Conservation (phyloP, 441 rosid genomes). For the Gossypium gossypioides region DNA sequence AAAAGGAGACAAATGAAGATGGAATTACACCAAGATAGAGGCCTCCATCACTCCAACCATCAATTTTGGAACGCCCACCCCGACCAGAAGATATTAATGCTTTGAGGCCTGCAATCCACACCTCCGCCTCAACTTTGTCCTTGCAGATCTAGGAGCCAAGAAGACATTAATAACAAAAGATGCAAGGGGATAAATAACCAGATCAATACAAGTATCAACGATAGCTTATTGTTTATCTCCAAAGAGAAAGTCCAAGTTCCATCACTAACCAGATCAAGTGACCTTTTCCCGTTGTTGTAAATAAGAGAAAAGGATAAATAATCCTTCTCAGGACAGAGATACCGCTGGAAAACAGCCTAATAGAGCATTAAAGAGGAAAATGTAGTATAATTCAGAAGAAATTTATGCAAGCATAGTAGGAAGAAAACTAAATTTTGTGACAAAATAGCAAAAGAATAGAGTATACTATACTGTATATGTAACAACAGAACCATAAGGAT, state of each 20-base stretch:
- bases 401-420: not conserved
- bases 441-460: not conserved
- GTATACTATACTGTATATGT: not conserved
- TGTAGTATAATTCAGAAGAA: conserved; percentile 13
- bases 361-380: conserved; percentile 15
- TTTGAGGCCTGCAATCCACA: conserved; percentile 78
- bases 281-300: conserved; percentile 72
- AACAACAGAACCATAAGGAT: conserved; percentile 15
- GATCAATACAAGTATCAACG: not conserved
- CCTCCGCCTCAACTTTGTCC: conserved; percentile 90
- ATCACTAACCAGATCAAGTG: conserved; percentile 87
- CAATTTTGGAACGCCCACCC: conserved; percentile 84
- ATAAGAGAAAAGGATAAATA: conserved; percentile 81
- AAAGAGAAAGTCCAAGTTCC: conserved; percentile 11
- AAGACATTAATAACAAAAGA: conserved; percentile 14
- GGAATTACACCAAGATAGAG: conserved; percentile 67
- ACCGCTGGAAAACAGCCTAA: conserved; percentile 83
- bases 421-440: conserved; percentile 1
- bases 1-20: not conserved
- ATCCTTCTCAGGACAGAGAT: conserved; percentile 76
- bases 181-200: conserved; percentile 7
- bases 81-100: conserved; percentile 63
- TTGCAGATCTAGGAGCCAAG: conserved; percentile 58
- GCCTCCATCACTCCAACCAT: conserved; percentile 87
- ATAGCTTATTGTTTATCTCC: not conserved